phyloP scores from a whole-genome alignment of 2,329 filamentous ascomycete species.

The Talaromyces sp. region DNA sequence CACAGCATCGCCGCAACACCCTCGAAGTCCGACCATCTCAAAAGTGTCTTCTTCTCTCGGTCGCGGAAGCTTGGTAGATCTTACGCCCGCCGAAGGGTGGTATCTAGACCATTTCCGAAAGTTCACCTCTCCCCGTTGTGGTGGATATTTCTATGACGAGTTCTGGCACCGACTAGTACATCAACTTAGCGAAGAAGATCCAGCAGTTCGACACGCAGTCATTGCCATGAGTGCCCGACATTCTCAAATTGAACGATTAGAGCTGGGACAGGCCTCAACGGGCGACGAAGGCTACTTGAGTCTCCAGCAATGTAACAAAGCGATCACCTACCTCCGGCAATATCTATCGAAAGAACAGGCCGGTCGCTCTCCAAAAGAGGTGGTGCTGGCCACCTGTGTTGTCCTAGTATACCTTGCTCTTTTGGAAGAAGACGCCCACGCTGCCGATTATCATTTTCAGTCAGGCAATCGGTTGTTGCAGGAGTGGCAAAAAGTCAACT shows the following conservation, averaged over 20 bases:
- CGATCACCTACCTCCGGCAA: constrained; percentile 10
- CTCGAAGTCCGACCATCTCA: neutral
- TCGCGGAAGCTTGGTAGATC: constrained; percentile 2
- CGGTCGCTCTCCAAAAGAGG: constrained; percentile 8
- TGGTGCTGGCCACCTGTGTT: constrained; percentile 13
- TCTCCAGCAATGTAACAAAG: constrained; percentile 11
- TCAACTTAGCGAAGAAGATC: constrained; percentile 16
- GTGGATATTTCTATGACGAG: constrained; percentile 12
- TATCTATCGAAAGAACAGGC: constrained; percentile 2
- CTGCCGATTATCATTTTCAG: constrained; percentile 10
- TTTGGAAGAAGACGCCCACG: constrained; percentile 13
- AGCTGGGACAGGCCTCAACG: neutral
- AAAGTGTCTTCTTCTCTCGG: neutral
- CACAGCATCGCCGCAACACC: neutral
- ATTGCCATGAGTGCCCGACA: constrained; percentile 22
- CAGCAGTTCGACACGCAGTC: constrained; percentile 20
- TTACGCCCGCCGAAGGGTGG: constrained; percentile 6
- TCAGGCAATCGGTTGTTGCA: constrained; percentile 8
- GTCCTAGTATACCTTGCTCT: constrained; percentile 13
- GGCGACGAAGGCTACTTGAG: constrained; percentile 2
- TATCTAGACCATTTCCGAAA: constrained; percentile 9
- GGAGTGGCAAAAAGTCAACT: constrained; percentile 2
- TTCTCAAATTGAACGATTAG: constrained; percentile 15
- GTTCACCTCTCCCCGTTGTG: constrained; percentile 7
- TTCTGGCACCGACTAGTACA: constrained; percentile 17